Conservation (phyloP, 106 monocot genomes). For the Alisma plantagoaquatica region DNA sequence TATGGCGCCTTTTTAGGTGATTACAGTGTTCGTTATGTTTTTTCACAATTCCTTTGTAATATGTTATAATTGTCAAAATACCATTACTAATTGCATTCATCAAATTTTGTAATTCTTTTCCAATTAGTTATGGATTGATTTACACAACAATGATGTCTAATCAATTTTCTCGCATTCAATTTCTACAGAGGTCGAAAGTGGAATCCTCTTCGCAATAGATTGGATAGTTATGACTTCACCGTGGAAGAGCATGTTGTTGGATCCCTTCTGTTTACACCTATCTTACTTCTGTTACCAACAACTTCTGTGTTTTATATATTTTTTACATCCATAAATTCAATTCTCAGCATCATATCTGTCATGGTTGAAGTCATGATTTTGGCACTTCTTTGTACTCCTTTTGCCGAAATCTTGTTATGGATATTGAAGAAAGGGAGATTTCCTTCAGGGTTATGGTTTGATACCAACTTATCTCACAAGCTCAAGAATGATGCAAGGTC, state of each 20-base stretch:
- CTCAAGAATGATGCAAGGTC: background rate
- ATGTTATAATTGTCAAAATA: background rate
- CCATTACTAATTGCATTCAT: background rate
- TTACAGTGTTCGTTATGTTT: background rate
- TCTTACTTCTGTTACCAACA: constrained; percentile 82
- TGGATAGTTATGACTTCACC: constrained; percentile 79
- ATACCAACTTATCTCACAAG: constrained; percentile 7
- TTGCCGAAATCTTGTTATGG: constrained; percentile 69
- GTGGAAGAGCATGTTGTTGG: constrained; percentile 98
- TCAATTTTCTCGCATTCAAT: too few species aligned
- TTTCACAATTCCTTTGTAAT: background rate
- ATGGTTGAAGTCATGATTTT: constrained; percentile 48
- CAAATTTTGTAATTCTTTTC: too few species aligned
- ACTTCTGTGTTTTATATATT: constrained; percentile 93
- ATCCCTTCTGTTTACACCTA: constrained; percentile 78
- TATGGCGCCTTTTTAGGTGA: constrained; percentile 97
- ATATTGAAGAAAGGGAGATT: constrained; percentile 40
- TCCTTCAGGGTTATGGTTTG: constrained; percentile 82
- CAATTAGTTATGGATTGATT: too few species aligned
- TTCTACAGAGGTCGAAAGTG: constrained; percentile 85
- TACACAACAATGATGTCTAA: too few species aligned
- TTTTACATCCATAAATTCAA: constrained; percentile 54
- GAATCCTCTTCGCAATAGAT: constrained; percentile 87
- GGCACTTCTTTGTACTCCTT: constrained; percentile 60
- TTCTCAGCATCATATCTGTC: constrained; percentile 25